Percentiles rank a stretch among this genome's conserved stretches.
These are phyloP conservation scores for Pseudohalonectria lignicola DNA, from an alignment of 2,329 filamentous ascomycete genomes.

Conservation along the genomic window DNA sequence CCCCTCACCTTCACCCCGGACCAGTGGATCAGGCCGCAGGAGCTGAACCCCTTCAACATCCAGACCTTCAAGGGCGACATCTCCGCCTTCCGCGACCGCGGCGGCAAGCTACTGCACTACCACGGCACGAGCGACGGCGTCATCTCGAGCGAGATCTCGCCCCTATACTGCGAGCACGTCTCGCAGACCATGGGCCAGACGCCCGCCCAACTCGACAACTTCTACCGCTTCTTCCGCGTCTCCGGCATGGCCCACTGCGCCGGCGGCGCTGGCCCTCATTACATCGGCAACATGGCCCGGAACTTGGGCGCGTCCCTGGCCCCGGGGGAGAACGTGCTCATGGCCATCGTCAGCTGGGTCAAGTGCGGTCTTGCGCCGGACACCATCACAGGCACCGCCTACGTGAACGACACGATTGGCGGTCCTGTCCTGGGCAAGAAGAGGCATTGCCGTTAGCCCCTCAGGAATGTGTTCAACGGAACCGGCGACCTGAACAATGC, in stretches of 20 bases:
- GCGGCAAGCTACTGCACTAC: slow-evolving; percentile 33
- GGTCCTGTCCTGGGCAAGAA: slow-evolving; percentile 1
- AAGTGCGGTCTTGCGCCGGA: slow-evolving; percentile 7
- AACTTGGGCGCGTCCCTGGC: background rate
- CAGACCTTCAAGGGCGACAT: slow-evolving; percentile 22
- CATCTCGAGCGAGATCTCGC: slow-evolving; percentile 30
- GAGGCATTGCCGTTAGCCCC: slow-evolving; percentile 7
- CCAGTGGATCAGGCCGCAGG: slow-evolving; percentile 19
- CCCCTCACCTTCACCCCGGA: slow-evolving; percentile 21
- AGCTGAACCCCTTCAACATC: slow-evolving; percentile 11
- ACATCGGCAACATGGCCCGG: slow-evolving; percentile 15
- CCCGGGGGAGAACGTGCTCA: background rate
- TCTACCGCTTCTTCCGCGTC: slow-evolving; percentile 40
- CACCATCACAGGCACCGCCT: background rate
- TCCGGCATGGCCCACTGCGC: slow-evolving; percentile 39
- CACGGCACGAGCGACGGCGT: slow-evolving; percentile 30
- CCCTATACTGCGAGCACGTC: slow-evolving; percentile 33
- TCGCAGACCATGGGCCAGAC: slow-evolving; percentile 20
- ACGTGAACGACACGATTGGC: background rate
- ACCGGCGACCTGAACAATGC: slow-evolving; percentile 4
- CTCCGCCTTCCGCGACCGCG: slow-evolving; percentile 20
- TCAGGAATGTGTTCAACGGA: slow-evolving; percentile 5
- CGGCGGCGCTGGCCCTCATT: slow-evolving; percentile 32
- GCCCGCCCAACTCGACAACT: slow-evolving; percentile 22
- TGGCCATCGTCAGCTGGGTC: slow-evolving; percentile 6